Evolutionary conservation across 306 rosid species (phyloP), one percentile per base, ranked within the genome.

Genomic region (Leucaena leucocephala): DNA sequence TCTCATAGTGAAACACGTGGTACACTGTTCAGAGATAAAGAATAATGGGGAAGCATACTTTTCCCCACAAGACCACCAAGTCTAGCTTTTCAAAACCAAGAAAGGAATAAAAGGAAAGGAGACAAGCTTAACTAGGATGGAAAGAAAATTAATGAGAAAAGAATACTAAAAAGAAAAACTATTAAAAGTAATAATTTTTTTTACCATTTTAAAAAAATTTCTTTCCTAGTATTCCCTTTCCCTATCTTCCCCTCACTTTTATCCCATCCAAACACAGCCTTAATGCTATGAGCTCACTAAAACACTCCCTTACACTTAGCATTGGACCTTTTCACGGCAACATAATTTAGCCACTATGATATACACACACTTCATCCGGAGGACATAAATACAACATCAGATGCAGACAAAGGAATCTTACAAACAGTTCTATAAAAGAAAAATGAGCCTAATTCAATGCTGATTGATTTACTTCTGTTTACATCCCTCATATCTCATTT

Each of bases 381-480:
- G 59, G 43, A 38, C 72, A 27, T 27, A 27, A 54, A 40, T 48
- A 33, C 49, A 52, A 43, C 78, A 50, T 7, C 19, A 38, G 38
- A 72, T 17, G 71, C 71, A 57, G 49, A 45, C 55, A 19, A 13
- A 62, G 21, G 22, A 10, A 62, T 16, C 50, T 59, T 46, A 57
- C 76, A 66, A 81, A 61, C 50, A 27, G 67, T 62, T 74, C 64
- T 58, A 68, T 65, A 39, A 63, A 52, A 55, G 35, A 82, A 48
- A 81, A 42, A 6, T 40, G 65, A 17, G 52, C 67, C 78, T 58
- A 67, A 17, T 34, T 27, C 27, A 27, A 27, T 27, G 27, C 1
- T 27, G 27, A 40, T 27, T n/a, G 50, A 77, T 19, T n/a, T 27
- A 80, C 46, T 6, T 50, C 52, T 46, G 42, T 34, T 27, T 17